Evolutionary conservation across 2,329 filamentous ascomycete species (phyloP).

Genomic region (Calcarisporium arbuscula): DNA sequence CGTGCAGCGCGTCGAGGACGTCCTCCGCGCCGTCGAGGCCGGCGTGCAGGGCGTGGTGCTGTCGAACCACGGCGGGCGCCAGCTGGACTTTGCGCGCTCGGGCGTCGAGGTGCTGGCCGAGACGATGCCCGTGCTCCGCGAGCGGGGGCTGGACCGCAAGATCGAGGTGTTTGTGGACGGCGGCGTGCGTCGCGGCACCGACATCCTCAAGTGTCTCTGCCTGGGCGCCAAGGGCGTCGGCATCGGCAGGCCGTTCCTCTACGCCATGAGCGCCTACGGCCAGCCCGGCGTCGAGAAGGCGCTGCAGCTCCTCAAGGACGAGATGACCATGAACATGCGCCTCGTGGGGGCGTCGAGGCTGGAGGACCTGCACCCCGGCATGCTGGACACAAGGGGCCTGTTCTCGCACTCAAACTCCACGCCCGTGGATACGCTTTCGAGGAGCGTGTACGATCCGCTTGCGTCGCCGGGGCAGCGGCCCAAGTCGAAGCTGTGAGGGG

Average conservation of each 20-base stretch:
- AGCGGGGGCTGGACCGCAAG: slow-evolving; percentile 64
- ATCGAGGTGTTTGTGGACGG: slow-evolving; percentile 91
- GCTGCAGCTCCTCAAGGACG: slow-evolving; percentile 88
- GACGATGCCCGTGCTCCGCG: slow-evolving; percentile 79
- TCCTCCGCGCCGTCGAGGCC: slow-evolving; percentile 73
- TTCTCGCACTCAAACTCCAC: slow-evolving; percentile 43
- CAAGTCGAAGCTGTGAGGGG: slow-evolving; percentile 43
- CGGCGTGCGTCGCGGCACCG: slow-evolving; percentile 81
- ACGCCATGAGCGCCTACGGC: slow-evolving; percentile 92
- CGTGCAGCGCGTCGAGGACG: slow-evolving; percentile 92
- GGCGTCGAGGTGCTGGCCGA: slow-evolving; percentile 88
- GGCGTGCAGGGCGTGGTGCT: slow-evolving; percentile 87
- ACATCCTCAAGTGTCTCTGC: slow-evolving; percentile 92
- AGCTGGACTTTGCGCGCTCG: slow-evolving; percentile 86
- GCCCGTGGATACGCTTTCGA: slow-evolving; percentile 42
- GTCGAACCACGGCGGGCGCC: slow-evolving; percentile 91
- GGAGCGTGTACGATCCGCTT: slow-evolving; percentile 48
- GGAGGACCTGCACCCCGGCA: slow-evolving; percentile 69
- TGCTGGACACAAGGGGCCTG: slow-evolving; percentile 74
- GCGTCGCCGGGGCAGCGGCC: slow-evolving; percentile 44
- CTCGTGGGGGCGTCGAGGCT: slow-evolving; percentile 74
- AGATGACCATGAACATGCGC: slow-evolving; percentile 99
- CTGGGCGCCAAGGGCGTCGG: slow-evolving; percentile 88
- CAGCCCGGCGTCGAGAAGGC: slow-evolving; percentile 81
- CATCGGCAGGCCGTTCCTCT: slow-evolving; percentile 90